Evolutionary conservation across 2,329 filamentous ascomycete genomes (phyloP), one percentile per base, ranked within the genome.

Genomic region (Colletotrichum paranaense): DNA sequence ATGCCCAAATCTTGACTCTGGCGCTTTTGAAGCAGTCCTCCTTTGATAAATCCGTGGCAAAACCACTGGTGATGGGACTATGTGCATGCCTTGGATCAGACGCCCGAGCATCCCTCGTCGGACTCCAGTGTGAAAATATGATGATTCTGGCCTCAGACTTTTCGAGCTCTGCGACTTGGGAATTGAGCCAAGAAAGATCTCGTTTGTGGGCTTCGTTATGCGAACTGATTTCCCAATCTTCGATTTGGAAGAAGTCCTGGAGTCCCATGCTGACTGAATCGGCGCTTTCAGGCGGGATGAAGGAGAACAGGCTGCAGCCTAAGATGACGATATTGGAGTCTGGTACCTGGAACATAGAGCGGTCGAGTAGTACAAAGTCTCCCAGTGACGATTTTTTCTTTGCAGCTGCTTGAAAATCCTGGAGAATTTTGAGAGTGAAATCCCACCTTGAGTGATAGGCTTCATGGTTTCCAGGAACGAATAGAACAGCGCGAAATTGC

Each of bases 381-480:
- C 28, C 28, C 5, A 28, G 28, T 28, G 3, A 28, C 28, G 28
- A 28, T 4, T 28, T 6, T 6, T 28, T 28, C 5, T 28, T 28
- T 6, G 28, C 28, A 28, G 28, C 28, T 28, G 28, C 28, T 28
- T 28, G 4, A 6, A 28, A 28, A 28, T 28, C 28, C 28, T 28
- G 28, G 5, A 28, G 28, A 28, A 28, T 28, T 6, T 28, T 28
- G 28, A 28, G 28, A 28, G 28, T 28, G 28, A 28, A 4, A 28
- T 6, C 28, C 28, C 28, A 28, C 4, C 28, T 4, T 4, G 28
- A 28, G 5, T 28, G 28, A 74, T 87, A 90, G 0, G 88, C 82
- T 76, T 92, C 89, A 76, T 91, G 88, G 75, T 91, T 91, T 0
- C 89, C 88, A 0, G 86, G 78, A 0, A 91, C 81, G 35, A 90